Percentiles rank a stretch among this genome's conserved stretches.
These are phyloP conservation scores for Calonectria henricotiae DNA, from an alignment of 2,329 filamentous ascomycete genomes.

Conservation along the genomic window DNA sequence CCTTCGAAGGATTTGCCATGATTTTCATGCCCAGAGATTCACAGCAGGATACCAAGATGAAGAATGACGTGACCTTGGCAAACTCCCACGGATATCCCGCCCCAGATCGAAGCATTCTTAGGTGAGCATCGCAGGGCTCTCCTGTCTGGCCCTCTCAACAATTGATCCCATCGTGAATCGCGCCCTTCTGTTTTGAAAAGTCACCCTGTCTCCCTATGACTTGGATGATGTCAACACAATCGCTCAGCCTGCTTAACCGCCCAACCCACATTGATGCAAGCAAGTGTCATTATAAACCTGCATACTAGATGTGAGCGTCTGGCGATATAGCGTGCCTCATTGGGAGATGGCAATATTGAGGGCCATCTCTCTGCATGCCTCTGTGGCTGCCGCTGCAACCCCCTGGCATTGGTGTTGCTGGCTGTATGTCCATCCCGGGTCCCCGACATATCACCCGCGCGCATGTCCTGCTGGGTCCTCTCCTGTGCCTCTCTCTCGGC, in stretches of 20 bases:
- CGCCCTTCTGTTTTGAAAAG: slow-evolving; percentile 22
- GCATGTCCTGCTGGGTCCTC: slow-evolving; percentile 21
- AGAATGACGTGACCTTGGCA: slow-evolving; percentile 46
- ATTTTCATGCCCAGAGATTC: slow-evolving; percentile 32
- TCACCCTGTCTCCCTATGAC: background rate
- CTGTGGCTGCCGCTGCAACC: slow-evolving; percentile 31
- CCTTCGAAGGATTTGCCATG: slow-evolving; percentile 5
- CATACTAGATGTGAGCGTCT: slow-evolving; percentile 43
- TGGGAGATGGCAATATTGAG: slow-evolving; percentile 29
- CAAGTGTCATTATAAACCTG: slow-evolving; percentile 37
- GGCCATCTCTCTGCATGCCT: slow-evolving; percentile 34
- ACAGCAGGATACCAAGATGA: slow-evolving; percentile 39
- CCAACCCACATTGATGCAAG: background rate
- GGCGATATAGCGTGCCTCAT: slow-evolving; percentile 35
- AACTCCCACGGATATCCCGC: slow-evolving; percentile 37
- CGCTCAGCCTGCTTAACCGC: background rate
- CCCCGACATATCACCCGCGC: slow-evolving; percentile 25
- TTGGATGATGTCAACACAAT: background rate
- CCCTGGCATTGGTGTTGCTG: slow-evolving; percentile 29
- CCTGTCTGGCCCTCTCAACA: slow-evolving; percentile 30
- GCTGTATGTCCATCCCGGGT: slow-evolving; percentile 28
- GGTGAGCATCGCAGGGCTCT: slow-evolving; percentile 37
- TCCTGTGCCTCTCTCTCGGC: slow-evolving; percentile 30
- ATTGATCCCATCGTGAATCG: slow-evolving; percentile 16
- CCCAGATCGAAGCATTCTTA: slow-evolving; percentile 42